phyloP scores from a whole-genome alignment of 2,329 filamentous ascomycete genomes.

The Gremmenia infestans region DNA sequence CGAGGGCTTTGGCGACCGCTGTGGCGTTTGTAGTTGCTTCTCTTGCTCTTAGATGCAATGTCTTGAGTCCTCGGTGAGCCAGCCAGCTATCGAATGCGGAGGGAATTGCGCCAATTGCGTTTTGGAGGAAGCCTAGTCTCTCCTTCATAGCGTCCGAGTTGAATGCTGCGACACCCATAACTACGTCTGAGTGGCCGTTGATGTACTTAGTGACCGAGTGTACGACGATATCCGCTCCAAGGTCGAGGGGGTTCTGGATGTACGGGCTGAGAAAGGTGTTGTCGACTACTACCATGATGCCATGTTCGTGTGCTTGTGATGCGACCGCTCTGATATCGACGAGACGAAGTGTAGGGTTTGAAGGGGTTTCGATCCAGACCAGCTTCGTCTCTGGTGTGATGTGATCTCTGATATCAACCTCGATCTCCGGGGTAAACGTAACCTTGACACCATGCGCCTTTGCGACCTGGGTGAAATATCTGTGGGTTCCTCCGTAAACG shows the following conservation, averaged over 20 bases:
- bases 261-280: slow-evolving; percentile 98
- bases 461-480: slow-evolving; percentile 98
- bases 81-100: slow-evolving; percentile 98
- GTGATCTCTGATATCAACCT: slow-evolving; percentile 77
- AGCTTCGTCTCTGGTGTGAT: slow-evolving; percentile 87
- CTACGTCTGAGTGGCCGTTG: slow-evolving; percentile 93
- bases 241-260: slow-evolving; percentile 90
- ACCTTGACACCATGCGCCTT: slow-evolving; percentile 90
- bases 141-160: slow-evolving; percentile 76
- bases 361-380: slow-evolving; percentile 95
- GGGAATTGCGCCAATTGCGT: slow-evolving; percentile 92
- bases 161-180: slow-evolving; percentile 96
- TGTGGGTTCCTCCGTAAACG: slow-evolving; percentile 95
- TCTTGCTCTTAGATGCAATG: slow-evolving; percentile 83
- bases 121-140: slow-evolving; percentile 85
- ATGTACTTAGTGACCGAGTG: slow-evolving; percentile 99
- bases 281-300: slow-evolving; percentile 95
- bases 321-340: slow-evolving; percentile 90
- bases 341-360: slow-evolving; percentile 87
- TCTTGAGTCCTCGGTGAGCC: slow-evolving; percentile 94
- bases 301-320: slow-evolving; percentile 76
- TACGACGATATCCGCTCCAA: slow-evolving; percentile 93
- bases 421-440: slow-evolving; percentile 89
- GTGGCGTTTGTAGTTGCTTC: slow-evolving; percentile 81
- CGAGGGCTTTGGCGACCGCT: slow-evolving; percentile 69